A percentile compares a stretch with the other conserved stretches of the same genome.
Conservation (phyloP, 768 basidiomycete genomes). For the Polyporus arcularius region DNA sequence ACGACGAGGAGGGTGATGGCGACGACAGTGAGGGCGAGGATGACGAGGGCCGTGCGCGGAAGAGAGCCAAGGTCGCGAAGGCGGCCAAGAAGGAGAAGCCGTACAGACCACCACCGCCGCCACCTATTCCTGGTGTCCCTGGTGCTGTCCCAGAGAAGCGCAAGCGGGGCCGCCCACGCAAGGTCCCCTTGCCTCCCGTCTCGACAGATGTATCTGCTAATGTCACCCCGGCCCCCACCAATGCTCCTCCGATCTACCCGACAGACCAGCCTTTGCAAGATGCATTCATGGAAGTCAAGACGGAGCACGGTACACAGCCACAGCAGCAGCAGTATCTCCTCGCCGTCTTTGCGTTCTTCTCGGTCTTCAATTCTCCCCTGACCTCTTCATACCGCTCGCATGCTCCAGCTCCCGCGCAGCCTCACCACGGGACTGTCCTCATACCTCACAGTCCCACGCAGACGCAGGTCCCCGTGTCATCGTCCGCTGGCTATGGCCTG, state of each 20-base stretch:
- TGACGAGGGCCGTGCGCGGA: conserved; percentile 56
- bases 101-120: conserved; percentile 34
- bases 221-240: conserved; percentile 11
- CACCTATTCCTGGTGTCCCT: conserved; percentile 32
- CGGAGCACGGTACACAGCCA: conserved; percentile 10
- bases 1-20: conserved; percentile 53
- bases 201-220: conserved; percentile 19
- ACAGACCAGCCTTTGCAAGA: conserved; percentile 21
- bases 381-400: conserved; percentile 40
- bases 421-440: conserved; percentile 63
- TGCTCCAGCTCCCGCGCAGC: conserved; percentile 24
- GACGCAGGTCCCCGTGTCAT: conserved; percentile 23
- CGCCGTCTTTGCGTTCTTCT: conserved; percentile 82
- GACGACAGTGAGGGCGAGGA: conserved; percentile 44
- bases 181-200: conserved; percentile 54
- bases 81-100: conserved; percentile 46
- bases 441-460: conserved; percentile 31
- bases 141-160: conserved; percentile 66
- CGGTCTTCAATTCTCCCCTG: conserved; percentile 79
- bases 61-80: conserved; percentile 56
- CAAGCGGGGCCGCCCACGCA: conserved; percentile 82
- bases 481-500: conserved; percentile 42
- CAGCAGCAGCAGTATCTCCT: conserved; percentile 66
- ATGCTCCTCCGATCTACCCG: conserved; percentile 19
- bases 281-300: conserved; percentile 11